Percentiles rank a stretch among this genome's conserved stretches.
Conservation (phyloP, 805 yeast species). For the Torulaspora delbrueckii region DNA sequence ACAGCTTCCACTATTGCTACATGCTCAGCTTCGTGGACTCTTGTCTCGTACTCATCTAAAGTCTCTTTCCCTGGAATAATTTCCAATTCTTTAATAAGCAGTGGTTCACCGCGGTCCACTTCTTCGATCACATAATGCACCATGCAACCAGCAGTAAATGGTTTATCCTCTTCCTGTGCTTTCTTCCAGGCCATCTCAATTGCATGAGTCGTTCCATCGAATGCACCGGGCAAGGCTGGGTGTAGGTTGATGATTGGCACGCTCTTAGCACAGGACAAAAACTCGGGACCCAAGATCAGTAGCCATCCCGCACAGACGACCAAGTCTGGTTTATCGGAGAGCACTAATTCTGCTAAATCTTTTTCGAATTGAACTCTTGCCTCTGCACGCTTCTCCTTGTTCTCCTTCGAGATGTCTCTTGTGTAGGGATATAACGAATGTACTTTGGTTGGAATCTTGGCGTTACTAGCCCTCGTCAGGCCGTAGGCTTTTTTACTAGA, state of each 20-base stretch:
- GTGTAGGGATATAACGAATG: constrained; percentile 74
- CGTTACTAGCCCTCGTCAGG: constrained; percentile 66
- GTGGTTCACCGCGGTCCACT: constrained; percentile 90
- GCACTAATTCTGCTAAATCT: constrained; percentile 68
- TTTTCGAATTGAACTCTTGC: constrained; percentile 70
- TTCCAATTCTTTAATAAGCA: constrained; percentile 73
- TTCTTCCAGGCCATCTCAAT: constrained; percentile 95
- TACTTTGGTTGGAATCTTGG: constrained; percentile 62
- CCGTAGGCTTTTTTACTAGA: constrained; percentile 88
- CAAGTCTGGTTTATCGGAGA: constrained; percentile 66
- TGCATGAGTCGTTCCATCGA: constrained; percentile 90
- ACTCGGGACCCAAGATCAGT: constrained; percentile 78
- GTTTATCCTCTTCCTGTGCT: constrained; percentile 59
- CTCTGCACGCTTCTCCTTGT: constrained; percentile 48
- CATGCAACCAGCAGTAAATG: constrained; percentile 90
- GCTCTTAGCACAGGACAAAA: constrained; percentile 58
- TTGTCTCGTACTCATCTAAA: constrained; percentile 69
- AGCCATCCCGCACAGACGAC: constrained; percentile 99
- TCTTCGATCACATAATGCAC: constrained; percentile 94
- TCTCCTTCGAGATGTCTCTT: constrained; percentile 66
- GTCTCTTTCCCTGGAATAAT: constrained; percentile 62
- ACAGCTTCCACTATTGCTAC: constrained; percentile 92
- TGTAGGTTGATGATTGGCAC: constrained; percentile 88
- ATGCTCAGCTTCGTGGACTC: constrained; percentile 84
- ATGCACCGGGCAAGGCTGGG: constrained; percentile 95